phyloP scores from a whole-genome alignment of 371 early-diverging fungal species.

The Hamiltosporidium magnivora region DNA sequence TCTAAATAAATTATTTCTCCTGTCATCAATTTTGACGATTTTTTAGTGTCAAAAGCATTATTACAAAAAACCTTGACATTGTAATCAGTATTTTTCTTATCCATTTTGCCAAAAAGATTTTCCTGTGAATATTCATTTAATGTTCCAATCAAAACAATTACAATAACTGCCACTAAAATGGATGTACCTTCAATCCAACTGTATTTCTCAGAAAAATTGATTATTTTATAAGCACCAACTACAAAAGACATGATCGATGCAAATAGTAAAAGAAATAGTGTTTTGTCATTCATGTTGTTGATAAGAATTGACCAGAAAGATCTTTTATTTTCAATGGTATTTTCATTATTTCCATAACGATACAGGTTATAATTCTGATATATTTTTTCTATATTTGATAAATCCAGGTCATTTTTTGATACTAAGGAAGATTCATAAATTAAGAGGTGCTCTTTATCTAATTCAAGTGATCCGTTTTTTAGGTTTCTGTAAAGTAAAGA shows the following conservation, averaged over 20 bases:
- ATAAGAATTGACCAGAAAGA: too few relatives aligned
- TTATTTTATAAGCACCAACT: constrained; percentile 2
- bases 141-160: constrained; percentile 9
- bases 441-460: too few relatives aligned
- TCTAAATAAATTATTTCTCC: constrained; percentile 26
- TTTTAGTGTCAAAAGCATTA: not conserved
- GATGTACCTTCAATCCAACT: constrained; percentile 17
- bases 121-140: constrained; percentile 21
- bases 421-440: too few relatives aligned
- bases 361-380: too few relatives aligned
- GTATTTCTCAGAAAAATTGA: not conserved
- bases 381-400: too few relatives aligned
- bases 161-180: constrained; percentile 12
- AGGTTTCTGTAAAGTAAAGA: too few relatives aligned
- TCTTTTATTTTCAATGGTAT: too few relatives aligned
- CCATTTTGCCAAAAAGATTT: constrained; percentile 1
- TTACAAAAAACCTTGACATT: constrained; percentile 5
- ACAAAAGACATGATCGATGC: constrained; percentile 4
- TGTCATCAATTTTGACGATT: constrained; percentile 2
- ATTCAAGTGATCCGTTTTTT: too few relatives aligned
- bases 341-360: too few relatives aligned
- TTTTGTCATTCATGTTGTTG: not conserved
- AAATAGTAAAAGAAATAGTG: not conserved
- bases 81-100: constrained; percentile 1
- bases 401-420: too few relatives aligned